Conservation (phyloP, 2,329 filamentous ascomycete species). For the Curvularia hawaiiensis region DNA sequence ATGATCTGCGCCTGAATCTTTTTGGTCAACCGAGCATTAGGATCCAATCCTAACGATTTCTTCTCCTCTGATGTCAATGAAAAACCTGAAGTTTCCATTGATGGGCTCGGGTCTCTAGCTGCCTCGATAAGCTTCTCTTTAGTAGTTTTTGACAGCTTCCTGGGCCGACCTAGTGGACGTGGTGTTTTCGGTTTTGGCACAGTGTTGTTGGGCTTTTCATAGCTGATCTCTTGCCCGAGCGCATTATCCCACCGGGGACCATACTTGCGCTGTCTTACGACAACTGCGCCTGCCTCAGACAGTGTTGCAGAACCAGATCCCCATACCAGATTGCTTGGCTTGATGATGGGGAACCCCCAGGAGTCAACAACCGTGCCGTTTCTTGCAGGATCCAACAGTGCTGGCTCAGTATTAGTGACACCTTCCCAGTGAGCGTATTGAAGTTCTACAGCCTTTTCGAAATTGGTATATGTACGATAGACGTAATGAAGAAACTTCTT, state of each 20-base stretch:
- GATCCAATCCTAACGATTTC: conserved; percentile 29
- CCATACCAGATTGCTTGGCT: conserved; percentile 26
- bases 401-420: conserved; percentile 46
- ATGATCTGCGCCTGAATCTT: conserved; percentile 34
- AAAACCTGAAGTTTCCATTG: conserved; percentile 8
- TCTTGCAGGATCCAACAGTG: conserved; percentile 19
- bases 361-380: conserved; percentile 22
- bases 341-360: conserved; percentile 38
- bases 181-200: conserved; percentile 9
- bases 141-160: conserved; percentile 2
- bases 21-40: conserved; percentile 32
- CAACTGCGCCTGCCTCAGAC: conserved; percentile 28
- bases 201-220: conserved; percentile 22
- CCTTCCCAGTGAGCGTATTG: conserved; percentile 60
- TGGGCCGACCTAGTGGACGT: conserved; percentile 1
- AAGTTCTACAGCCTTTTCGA: conserved; percentile 57
- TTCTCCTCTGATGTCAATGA: conserved; percentile 35
- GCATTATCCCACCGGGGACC: conserved; percentile 36
- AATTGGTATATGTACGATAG: conserved; percentile 60
- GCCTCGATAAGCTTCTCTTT: conserved; percentile 8
- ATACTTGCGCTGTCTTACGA: conserved; percentile 25
- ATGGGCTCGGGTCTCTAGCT: conserved; percentile 1
- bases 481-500: conserved; percentile 55
- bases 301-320: conserved; percentile 35
- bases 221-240: conserved; percentile 30